Evolutionary conservation across 495 filamentous ascomycete genomes (phyloP), one percentile per base, ranked within the genome.

Genomic region (Melanomma pulvis-pyrius): DNA sequence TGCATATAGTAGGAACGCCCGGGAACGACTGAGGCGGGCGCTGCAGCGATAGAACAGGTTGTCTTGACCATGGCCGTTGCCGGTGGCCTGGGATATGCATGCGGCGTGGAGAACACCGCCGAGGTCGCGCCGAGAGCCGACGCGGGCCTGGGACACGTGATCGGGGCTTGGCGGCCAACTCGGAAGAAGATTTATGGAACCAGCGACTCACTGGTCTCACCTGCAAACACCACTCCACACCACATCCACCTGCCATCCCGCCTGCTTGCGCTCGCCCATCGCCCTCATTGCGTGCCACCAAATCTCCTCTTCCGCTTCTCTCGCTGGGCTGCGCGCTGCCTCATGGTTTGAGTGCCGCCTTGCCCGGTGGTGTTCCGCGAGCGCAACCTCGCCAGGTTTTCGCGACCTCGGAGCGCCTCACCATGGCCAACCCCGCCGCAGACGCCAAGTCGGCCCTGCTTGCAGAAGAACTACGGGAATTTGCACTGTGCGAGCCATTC

Each of bases 381-480:
- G 19, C 26, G 30, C 25, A 46, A 32, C 54, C 32, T 58, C 13
- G 24, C 54, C 17, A 46, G 30, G 12, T 17, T 25, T 41, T 29
- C 54, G 54, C 54, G 34, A 58, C 32, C 30, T 44, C 54, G 54
- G 32, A 26, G 51, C 25, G 7, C 24, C 24, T 48, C 56, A 54
- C 26, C 65, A 68, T 68, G 65, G 65, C 65, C 29, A 30, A 55
- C 64, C 24, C 51, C 29, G 52, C 53, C 13, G 52, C 53, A 21
- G 63, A 63, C 53, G 19, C 56, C 44, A 67, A 67, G 25, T 30
- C 65, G 12, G 59, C 65, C 15, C 46, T 22, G 53, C 65, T 68
- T 19, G 29, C 65, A 15, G 65, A 68, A 19, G 65, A 68, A 21
- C 52, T 63, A 21, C 49, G 44, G 46, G 59, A 68, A 48, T 68